Percentiles rank a stretch among this genome's conserved stretches.
phyloP scores from a whole-genome alignment of 805 yeast species.

The Lachancea sp. region DNA sequence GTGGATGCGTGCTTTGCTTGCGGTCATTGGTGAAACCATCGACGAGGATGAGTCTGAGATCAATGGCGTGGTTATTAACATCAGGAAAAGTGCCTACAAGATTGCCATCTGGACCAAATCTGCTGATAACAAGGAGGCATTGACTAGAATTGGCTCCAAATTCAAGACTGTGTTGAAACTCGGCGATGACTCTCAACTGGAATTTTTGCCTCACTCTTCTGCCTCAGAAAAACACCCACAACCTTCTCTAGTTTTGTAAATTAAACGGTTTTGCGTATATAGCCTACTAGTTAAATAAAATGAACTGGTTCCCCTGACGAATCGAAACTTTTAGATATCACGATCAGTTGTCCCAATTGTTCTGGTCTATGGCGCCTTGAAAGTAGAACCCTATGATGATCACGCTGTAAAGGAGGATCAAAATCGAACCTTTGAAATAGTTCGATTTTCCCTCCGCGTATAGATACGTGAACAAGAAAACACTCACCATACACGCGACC shows the following conservation, averaged over 20 bases:
- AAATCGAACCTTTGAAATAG: slow-evolving; percentile 89
- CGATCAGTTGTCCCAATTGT: slow-evolving; percentile 10
- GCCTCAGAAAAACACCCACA: slow-evolving; percentile 32
- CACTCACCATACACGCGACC: slow-evolving; percentile 75
- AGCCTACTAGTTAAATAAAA: slow-evolving; percentile 1
- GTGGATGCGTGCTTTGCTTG: slow-evolving; percentile 85
- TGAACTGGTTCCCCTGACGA: slow-evolving; percentile 1
- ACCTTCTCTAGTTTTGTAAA: slow-evolving; percentile 32
- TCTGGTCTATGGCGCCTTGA: slow-evolving; percentile 30
- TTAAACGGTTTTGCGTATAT: slow-evolving; percentile 10
- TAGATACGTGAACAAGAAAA: slow-evolving; percentile 83
- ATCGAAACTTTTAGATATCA: too few species aligned
- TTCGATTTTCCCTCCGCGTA: slow-evolving; percentile 96
- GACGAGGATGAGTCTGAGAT: slow-evolving; percentile 80
- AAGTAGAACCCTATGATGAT: slow-evolving; percentile 78
- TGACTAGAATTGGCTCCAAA: slow-evolving; percentile 73
- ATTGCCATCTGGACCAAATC: slow-evolving; percentile 92
- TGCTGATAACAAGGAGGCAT: slow-evolving; percentile 49
- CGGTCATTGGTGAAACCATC: slow-evolving; percentile 92
- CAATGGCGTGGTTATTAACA: slow-evolving; percentile 87
- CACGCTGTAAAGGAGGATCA: slow-evolving; percentile 70
- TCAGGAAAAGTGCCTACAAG: slow-evolving; percentile 75
- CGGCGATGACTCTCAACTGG: slow-evolving; percentile 67
- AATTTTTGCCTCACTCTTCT: slow-evolving; percentile 45
- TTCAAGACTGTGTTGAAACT: slow-evolving; percentile 81